Evolutionary conservation across 805 yeast genomes (phyloP).

Genomic region (Saturnispora sekii): DNA sequence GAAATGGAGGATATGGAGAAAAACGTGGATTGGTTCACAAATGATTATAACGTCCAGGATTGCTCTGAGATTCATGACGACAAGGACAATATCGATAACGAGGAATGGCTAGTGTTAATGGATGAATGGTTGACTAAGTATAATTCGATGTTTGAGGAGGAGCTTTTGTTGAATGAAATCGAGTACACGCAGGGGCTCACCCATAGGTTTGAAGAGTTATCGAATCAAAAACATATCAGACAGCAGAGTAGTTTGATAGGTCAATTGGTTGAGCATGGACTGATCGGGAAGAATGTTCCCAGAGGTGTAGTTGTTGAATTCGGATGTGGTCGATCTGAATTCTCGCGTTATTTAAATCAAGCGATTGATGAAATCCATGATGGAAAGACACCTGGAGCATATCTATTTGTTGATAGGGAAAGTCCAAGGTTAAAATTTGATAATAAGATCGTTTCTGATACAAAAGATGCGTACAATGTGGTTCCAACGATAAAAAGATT

Average conservation of each 20-base stretch:
- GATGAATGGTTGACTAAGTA: constrained; percentile 10
- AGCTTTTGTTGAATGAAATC: constrained; percentile 14
- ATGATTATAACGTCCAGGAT: constrained; percentile 36
- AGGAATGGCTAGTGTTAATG: constrained; percentile 18
- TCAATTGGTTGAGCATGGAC: constrained; percentile 36
- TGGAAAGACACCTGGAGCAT: constrained; percentile 19
- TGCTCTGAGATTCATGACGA: neutral
- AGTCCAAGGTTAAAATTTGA: constrained; percentile 74
- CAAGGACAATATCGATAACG: constrained; percentile 11
- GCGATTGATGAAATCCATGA: constrained; percentile 16
- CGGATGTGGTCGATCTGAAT: constrained; percentile 88
- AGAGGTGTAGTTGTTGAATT: constrained; percentile 50
- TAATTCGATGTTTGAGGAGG: constrained; percentile 9
- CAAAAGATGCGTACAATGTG: constrained; percentile 18
- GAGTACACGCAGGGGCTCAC: constrained; percentile 27
- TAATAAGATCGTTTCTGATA: constrained; percentile 51
- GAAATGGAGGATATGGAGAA: constrained; percentile 27
- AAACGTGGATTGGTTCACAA: constrained; percentile 34
- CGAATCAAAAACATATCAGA: constrained; percentile 62
- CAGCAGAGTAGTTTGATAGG: constrained; percentile 80
- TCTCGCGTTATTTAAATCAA: constrained; percentile 51
- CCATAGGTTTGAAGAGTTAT: constrained; percentile 38
- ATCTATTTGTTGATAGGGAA: constrained; percentile 65
- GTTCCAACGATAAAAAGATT: constrained; percentile 31
- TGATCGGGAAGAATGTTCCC: constrained; percentile 27